Base-by-base conservation (phyloP, 2,329 filamentous ascomycete species). In the Aspergillus udagawae region DNA sequence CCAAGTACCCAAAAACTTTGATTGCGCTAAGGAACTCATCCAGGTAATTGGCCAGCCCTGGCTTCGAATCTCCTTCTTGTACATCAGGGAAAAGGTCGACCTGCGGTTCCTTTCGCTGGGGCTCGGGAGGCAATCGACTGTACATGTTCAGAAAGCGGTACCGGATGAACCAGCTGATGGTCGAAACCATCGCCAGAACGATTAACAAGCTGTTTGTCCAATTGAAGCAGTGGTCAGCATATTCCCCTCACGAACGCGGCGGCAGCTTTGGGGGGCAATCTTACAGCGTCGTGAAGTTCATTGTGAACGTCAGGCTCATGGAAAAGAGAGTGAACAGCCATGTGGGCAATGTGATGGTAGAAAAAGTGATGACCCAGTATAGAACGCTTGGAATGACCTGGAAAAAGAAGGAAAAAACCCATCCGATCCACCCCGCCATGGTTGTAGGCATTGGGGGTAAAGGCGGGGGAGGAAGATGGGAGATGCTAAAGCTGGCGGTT, bases 111-210 rank as follows among this genome's bases (percentile, higher is more conserved):
- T 97, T 96, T 63, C 94, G 87, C 73, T 96, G 93, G 1, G 94
- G 92, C 73, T 99, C 93, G 2, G 92, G 92, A 0, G 95, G 93
- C 17, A 99, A 81, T 61, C 92, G 87, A 54, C 92, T 89, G 78
- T 99, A 99, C 87, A 97, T 96, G 74, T 96, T 97, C 70, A 99
- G 82, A 73, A 95, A 95, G 59, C 94, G 88, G 75, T 99, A 99
- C 54, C 95, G 84, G 57, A 99, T 89, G 60, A 97, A 87, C 91
- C 94, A 99, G 72, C 89, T 95, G 62, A 91, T 81, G 1, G 87
- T 91, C n/a, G 91, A 96, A 52, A 91, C 86, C 57, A 96, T 77
- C 55, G 85, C 86, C 41, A 88, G 81, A 57, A 91, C 69, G 56
- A 97, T 91, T 64, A 97, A 77, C 73, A 95, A 86, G 50, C 87